Evolutionary conservation across 352 stramenopile genomes (phyloP).

Genomic region (Pythium vanterpoolii): DNA sequence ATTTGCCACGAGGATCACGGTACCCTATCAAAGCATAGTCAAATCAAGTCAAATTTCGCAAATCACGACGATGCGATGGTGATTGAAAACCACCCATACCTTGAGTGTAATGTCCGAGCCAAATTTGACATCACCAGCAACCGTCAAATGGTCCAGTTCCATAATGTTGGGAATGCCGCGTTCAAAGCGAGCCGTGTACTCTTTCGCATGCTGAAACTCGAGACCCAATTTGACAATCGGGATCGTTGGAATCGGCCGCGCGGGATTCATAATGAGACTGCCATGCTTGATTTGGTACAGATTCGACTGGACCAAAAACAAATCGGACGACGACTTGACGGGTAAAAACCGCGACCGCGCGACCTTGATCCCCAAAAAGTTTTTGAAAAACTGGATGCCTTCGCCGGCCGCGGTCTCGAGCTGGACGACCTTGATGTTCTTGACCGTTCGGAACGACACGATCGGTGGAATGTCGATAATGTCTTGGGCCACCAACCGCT

Average conservation of each 20-base stretch:
- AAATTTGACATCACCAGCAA: constrained; percentile 92
- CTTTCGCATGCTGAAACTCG: constrained; percentile 87
- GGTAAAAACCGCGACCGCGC: constrained; percentile 96
- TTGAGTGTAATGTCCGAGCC: constrained; percentile 91
- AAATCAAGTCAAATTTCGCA: neutral
- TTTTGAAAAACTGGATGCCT: constrained; percentile 98
- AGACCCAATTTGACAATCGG: constrained; percentile 92
- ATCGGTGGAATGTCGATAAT: constrained; percentile 98
- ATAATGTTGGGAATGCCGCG: constrained; percentile 91
- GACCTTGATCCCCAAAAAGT: constrained; percentile 95
- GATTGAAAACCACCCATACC: constrained; percentile 30
- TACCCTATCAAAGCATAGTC: constrained; percentile 66
- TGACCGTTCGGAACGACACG: constrained; percentile 92
- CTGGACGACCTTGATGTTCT: constrained; percentile 94
- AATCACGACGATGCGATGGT: neutral
- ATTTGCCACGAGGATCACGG: constrained; percentile 94
- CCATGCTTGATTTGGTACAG: constrained; percentile 93
- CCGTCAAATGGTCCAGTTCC: constrained; percentile 92
- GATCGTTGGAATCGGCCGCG: constrained; percentile 76
- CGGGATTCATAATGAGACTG: constrained; percentile 86
- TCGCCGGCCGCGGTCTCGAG: constrained; percentile 97
- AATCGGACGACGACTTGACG: constrained; percentile 99
- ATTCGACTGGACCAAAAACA: constrained; percentile 94
- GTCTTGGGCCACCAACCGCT: constrained; percentile 94
- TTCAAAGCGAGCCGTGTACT: constrained; percentile 87